phyloP scores from a whole-genome alignment of 2,329 filamentous ascomycete species.

The Diaporthe aspalathi region DNA sequence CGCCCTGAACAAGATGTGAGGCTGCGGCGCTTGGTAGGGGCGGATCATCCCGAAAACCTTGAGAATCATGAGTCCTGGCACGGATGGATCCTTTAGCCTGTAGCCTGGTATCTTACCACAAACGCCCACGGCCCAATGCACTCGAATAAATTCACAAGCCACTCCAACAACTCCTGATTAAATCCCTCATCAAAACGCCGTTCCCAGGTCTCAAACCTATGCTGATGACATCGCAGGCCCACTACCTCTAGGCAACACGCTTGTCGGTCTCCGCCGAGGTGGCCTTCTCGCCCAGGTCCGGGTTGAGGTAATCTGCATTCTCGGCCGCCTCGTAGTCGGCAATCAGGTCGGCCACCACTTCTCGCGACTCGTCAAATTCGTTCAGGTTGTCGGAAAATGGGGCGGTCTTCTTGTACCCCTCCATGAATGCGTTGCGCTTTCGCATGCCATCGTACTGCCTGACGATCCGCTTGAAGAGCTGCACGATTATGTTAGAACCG shows the following conservation, averaged over 20 bases:
- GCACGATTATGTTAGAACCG: constrained; percentile 30
- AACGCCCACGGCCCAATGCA: constrained; percentile 36
- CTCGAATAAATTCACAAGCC: constrained; percentile 19
- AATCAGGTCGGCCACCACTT: constrained; percentile 91
- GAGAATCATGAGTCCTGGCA: constrained; percentile 21
- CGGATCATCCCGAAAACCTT: constrained; percentile 15
- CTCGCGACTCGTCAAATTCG: constrained; percentile 94
- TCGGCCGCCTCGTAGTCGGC: constrained; percentile 97
- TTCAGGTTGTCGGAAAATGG: constrained; percentile 91
- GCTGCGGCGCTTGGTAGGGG: not conserved
- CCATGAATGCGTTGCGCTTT: constrained; percentile 96
- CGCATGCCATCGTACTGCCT: constrained; percentile 93
- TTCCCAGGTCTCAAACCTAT: not conserved
- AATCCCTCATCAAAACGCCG: constrained; percentile 30
- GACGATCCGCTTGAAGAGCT: constrained; percentile 93
- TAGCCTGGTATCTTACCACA: constrained; percentile 36
- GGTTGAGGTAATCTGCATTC: constrained; percentile 87
- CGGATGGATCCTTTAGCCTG: no score
- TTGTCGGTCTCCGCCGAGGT: constrained; percentile 66
- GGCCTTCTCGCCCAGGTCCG: constrained; percentile 68
- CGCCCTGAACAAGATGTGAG: not conserved
- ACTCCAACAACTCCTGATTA: constrained; percentile 4
- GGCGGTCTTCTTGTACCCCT: constrained; percentile 94
- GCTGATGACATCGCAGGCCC: not conserved
- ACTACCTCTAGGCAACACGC: constrained; percentile 52